These are phyloP conservation scores for Dissophora globulifera DNA, from an alignment of 192 early-diverging fungal species.

Conservation along the genomic window DNA sequence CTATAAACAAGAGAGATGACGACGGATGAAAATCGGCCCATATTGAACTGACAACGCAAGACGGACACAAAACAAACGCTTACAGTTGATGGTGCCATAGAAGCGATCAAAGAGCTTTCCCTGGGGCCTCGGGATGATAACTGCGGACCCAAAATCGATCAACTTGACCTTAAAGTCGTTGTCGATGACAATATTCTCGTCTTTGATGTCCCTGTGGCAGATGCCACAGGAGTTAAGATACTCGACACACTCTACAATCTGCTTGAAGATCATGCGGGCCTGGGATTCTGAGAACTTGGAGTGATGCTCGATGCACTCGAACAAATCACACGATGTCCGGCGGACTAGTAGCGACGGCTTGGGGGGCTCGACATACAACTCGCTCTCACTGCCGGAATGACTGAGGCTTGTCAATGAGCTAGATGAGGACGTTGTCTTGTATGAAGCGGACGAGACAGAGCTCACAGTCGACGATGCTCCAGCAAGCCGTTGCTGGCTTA, in stretches of 20 bases:
- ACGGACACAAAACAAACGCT: neutral
- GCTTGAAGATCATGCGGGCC: slow-evolving; percentile 65
- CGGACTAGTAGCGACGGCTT: slow-evolving; percentile 53
- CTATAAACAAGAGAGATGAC: no score
- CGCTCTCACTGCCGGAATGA: slow-evolving; percentile 23
- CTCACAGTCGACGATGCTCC: slow-evolving; percentile 21
- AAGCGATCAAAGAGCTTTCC: slow-evolving; percentile 65
- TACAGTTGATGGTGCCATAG: slow-evolving; percentile 71
- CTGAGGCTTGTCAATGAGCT: slow-evolving; percentile 20
- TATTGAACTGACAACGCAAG: neutral
- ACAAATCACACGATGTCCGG: slow-evolving; percentile 70
- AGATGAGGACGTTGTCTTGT: slow-evolving; percentile 7
- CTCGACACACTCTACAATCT: slow-evolving; percentile 64
- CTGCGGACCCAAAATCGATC: slow-evolving; percentile 77
- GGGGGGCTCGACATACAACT: slow-evolving; percentile 35
- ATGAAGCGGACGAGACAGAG: slow-evolving; percentile 6
- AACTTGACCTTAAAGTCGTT: slow-evolving; percentile 67
- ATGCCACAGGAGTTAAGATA: slow-evolving; percentile 61
- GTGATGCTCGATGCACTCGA: slow-evolving; percentile 73
- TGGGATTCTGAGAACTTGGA: slow-evolving; percentile 64
- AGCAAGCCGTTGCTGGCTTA: slow-evolving; percentile 17
- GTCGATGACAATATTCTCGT: slow-evolving; percentile 77
- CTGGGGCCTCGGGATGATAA: slow-evolving; percentile 56
- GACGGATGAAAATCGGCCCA: no score
- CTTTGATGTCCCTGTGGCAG: slow-evolving; percentile 74